Percentiles rank a stretch among this genome's conserved stretches.
Evolutionary conservation across 345 rosid species (phyloP).

Genomic region (Brassica incana): DNA sequence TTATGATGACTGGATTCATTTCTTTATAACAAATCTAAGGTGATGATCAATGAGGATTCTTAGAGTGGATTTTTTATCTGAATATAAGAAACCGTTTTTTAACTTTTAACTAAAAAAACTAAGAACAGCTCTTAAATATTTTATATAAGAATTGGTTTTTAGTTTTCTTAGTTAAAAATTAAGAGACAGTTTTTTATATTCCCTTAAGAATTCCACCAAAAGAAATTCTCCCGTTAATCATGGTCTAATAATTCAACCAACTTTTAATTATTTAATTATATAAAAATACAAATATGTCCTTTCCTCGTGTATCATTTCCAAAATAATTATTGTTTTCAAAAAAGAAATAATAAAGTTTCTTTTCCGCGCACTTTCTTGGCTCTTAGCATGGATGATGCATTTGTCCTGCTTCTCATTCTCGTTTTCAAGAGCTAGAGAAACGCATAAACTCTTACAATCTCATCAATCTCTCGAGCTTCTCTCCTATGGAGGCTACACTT

Average conservation of each 20-base stretch:
- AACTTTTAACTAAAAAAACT: too few relatives aligned
- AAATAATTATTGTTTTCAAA: neutral
- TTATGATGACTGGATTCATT: neutral
- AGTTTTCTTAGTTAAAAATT: too few relatives aligned
- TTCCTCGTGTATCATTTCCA: neutral
- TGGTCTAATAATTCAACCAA: neutral
- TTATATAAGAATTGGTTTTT: too few relatives aligned
- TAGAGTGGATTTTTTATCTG: too few relatives aligned
- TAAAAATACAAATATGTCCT: neutral
- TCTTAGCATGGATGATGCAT: neutral
- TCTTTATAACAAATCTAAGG: neutral
- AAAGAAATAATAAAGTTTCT: neutral
- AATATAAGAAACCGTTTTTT: too few relatives aligned
- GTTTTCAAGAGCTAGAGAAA: neutral
- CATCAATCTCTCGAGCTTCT: conserved; percentile 2
- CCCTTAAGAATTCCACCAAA: too few relatives aligned
- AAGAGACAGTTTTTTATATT: too few relatives aligned
- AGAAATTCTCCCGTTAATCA: too few relatives aligned
- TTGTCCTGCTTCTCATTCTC: neutral
- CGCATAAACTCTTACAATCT: neutral
- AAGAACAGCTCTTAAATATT: too few relatives aligned
- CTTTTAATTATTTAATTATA: neutral
- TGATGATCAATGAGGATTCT: too few relatives aligned
- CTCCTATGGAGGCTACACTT: conserved; percentile 14
- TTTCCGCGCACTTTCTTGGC: conserved; percentile 18